Percentiles rank a stretch among this genome's conserved stretches.
These are phyloP conservation scores for Pyrenophora teres DNA, from an alignment of 2,329 filamentous ascomycete genomes.

Conservation along the genomic window DNA sequence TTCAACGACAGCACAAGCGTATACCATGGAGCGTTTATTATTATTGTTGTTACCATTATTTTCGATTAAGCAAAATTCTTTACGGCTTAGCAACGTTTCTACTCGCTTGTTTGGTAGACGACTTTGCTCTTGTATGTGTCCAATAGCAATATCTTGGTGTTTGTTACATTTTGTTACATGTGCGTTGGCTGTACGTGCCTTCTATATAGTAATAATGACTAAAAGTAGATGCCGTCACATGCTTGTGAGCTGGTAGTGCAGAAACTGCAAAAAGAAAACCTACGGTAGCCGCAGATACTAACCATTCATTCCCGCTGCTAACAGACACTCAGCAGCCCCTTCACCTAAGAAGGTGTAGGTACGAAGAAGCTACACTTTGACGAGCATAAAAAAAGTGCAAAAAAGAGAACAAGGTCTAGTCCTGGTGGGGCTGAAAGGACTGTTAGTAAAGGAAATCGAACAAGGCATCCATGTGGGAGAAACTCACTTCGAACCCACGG, in stretches of 20 bases:
- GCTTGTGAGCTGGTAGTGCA: neutral
- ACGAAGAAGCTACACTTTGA: neutral
- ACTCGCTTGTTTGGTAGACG: too few species aligned
- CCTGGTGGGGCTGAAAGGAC: constrained; percentile 12
- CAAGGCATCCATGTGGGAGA: neutral
- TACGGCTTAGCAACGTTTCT: too few species aligned
- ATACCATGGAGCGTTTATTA: constrained; percentile 1
- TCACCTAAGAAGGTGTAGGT: neutral
- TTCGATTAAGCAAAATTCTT: too few species aligned
- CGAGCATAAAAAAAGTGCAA: neutral
- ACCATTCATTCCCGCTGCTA: neutral
- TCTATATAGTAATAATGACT: too few species aligned
- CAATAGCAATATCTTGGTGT: too few species aligned
- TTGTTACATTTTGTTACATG: too few species aligned
- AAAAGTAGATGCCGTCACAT: too few species aligned
- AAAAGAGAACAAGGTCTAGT: constrained; percentile 12
- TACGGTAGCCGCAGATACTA: too few species aligned
- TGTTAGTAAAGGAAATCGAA: constrained; percentile 12
- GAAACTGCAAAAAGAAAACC: neutral
- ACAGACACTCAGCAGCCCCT: neutral
- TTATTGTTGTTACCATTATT: too few species aligned
- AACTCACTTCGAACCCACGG: constrained; percentile 47
- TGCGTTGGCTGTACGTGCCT: too few species aligned
- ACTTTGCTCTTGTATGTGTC: too few species aligned
- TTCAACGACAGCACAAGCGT: constrained; percentile 4